phyloP scores from a whole-genome alignment of 202 grass and related monocot species.

The Setaria italica region DNA sequence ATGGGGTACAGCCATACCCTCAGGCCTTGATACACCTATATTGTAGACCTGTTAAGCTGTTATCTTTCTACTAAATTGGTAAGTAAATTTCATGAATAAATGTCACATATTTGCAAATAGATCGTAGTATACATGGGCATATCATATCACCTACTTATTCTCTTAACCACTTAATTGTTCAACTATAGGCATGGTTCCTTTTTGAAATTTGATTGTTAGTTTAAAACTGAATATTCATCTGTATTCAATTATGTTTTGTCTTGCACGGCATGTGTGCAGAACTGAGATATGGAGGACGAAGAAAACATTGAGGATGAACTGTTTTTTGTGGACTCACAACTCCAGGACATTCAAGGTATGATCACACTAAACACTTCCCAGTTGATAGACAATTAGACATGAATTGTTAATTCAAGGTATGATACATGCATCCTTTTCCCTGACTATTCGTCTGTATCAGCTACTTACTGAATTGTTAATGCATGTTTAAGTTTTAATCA shows the following conservation, averaged over 20 bases:
- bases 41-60: no score
- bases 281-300: slow-evolving; percentile 53
- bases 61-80: no score
- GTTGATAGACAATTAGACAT: not conserved
- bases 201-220: not conserved
- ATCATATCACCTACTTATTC: no score
- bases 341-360: slow-evolving; percentile 86
- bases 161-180: not conserved
- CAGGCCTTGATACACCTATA: no score
- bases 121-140: no score
- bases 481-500: not conserved
- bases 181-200: not conserved
- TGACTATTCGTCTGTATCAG: no score
- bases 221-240: slow-evolving; percentile 2
- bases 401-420: not conserved
- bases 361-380: not conserved
- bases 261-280: not conserved
- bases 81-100: no score
- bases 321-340: slow-evolving; percentile 72
- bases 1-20: no score
- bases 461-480: not conserved
- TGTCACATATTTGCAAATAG: no score
- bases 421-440: not conserved
- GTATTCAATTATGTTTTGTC: not conserved
- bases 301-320: slow-evolving; percentile 62